Evolutionary conservation across 2,329 filamentous ascomycete genomes (phyloP), one percentile per base, ranked within the genome.

Genomic region (Cladosporium colombiae): DNA sequence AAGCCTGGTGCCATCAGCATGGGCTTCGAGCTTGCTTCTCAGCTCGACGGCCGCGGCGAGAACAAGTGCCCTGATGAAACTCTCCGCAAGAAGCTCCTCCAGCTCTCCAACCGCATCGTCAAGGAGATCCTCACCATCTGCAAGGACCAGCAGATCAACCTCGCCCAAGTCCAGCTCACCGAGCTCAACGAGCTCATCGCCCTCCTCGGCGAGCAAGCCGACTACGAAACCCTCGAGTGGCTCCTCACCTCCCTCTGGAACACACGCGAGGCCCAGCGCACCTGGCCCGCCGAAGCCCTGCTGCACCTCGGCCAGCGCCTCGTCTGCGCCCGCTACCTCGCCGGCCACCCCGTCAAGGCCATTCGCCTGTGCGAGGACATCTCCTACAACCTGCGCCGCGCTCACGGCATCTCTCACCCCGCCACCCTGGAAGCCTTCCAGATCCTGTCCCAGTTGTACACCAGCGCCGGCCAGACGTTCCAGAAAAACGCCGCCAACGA

Each of bases 351-450:
- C 53, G 75, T 80, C 67, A 76, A 77, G 2, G 78, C 81, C 13
- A 78, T 81, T 50, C 77, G 78, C 60, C 80, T 86, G 1, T 82
- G 80, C 73, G 83, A 84, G 70, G 82, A 84, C 71, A 84, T 86
- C 65, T 81, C 81, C 46, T 86, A 86, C 77, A 86, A 86, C 71
- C 78, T 85, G 68, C 81, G 82, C 13, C 82, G 84, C 25, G 82
- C 83, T 6, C 83, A 83, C 73, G 84, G 84, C 4, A 78, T 79
- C 33, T 78, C 79, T 10, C 79, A 84, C 53, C 77, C 78, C 0
- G 76, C 81, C 31, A 84, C 83, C 0, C 72, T 85, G 62, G 80
- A 84, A 63, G 81, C 83, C 69, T 83, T 79, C 67, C 80, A 81
- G 68, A 75, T 85, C 13, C 79, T 85, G 5, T 82, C 82, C 0